These are phyloP conservation scores for Hydrangea macrophylla DNA, from an alignment of 148 eudicot species.

Conservation along the genomic window DNA sequence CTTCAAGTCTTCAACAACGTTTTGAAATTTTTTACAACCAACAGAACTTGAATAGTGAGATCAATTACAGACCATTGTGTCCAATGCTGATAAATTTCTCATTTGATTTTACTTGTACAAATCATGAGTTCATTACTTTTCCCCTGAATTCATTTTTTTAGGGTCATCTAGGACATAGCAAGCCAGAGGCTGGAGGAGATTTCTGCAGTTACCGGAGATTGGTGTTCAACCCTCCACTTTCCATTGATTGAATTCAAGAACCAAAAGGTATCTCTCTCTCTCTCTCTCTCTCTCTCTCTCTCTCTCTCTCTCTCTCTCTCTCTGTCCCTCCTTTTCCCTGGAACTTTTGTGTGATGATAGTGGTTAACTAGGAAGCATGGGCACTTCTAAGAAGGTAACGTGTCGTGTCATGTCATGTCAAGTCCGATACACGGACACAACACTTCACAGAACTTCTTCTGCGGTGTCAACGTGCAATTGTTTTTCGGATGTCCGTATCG, in stretches of 20 bases:
- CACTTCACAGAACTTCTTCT: too few species aligned
- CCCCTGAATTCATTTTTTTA: not conserved
- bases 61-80: not conserved
- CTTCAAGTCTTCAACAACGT: not conserved
- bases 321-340: too few species aligned
- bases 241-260: slow-evolving; percentile 19
- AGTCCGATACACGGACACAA: too few species aligned
- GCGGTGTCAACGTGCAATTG: too few species aligned
- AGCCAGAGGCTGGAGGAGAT: slow-evolving; percentile 18
- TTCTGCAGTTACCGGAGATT: slow-evolving; percentile 11
- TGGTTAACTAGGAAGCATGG: too few species aligned
- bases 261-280: slow-evolving; percentile 12
- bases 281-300: too few species aligned
- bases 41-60: not conserved
- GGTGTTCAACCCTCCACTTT: slow-evolving; percentile 15
- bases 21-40: not conserved
- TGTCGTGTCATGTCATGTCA: too few species aligned
- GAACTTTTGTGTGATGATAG: too few species aligned
- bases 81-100: not conserved
- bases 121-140: not conserved
- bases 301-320: too few species aligned
- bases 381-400: too few species aligned
- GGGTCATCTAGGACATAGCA: slow-evolving; percentile 7
- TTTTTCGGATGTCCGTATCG: too few species aligned
- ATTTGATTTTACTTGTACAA: not conserved